Base-by-base conservation (phyloP, 106 monocot genomes). In the Agapanthus africanus region DNA sequence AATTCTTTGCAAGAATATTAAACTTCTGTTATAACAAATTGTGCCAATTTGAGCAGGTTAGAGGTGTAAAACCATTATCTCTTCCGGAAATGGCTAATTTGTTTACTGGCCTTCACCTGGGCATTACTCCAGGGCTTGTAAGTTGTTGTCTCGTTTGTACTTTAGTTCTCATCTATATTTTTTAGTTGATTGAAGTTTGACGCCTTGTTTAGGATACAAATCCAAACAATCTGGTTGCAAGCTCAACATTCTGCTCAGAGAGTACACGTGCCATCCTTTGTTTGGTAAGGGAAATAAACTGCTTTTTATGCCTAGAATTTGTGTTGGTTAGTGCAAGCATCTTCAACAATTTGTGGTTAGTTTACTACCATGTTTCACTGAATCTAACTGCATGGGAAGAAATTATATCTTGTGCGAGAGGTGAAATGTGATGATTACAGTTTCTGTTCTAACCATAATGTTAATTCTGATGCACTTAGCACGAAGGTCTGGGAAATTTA, bases 141-240 rank as follows among this genome's bases (percentile, higher is more conserved):
- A 71, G 89, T 72, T 13, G n/a, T n/a, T 49, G 37, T 50, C 27
- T 19, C 72, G 11, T 44, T 11, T 59, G 19, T 65, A 10, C 63
- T 54, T 40, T 19, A 15, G 31, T 42, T 8, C 26, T 73, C 65
- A 15, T 60, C 21, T 59, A 54, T 40, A 23, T 3, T 64, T 63
- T 49, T 67, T 16, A 59, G 4, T 7, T 50, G 16, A 49, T 19
- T 73, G 52, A 73, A 6, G 36, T 40, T 42, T 77, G 47, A 67
- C 70, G 7, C 18, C 42, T 25, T 67, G 74, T 37, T 49, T 80
- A 99, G 97, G 97, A 99, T 74, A 38, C 69, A 71, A 99, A 99
- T 74, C 92, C 89, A 34, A 99, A 99, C 65, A 99, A 99, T 73
- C 67, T 99, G 63, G 89, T 99, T 69, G 92, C 92, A 62, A 86